Conservation (phyloP, 176 grass and related monocot genomes). For the Avena atlantica region DNA sequence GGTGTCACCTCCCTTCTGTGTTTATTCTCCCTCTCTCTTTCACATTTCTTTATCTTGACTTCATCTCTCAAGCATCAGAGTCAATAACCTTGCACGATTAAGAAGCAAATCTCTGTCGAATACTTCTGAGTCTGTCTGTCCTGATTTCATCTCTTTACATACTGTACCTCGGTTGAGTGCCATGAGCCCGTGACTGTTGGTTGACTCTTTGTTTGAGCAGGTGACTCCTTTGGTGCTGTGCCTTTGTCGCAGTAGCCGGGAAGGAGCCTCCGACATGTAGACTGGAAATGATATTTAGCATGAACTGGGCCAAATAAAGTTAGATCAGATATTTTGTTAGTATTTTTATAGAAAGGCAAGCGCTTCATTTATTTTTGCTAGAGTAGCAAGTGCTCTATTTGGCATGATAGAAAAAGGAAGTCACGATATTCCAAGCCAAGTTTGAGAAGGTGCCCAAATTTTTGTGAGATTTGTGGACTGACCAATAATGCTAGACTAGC, state of each 20-base stretch:
- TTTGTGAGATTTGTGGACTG: too few species aligned
- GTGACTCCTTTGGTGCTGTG: background rate
- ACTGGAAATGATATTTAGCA: too few species aligned
- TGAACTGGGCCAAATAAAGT: too few species aligned
- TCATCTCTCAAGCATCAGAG: background rate
- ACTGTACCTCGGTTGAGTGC: background rate
- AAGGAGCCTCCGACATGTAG: background rate
- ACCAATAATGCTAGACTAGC: too few species aligned
- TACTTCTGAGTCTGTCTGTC: background rate
- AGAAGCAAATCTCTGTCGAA: background rate
- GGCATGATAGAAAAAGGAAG: too few species aligned
- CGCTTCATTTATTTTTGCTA: too few species aligned
- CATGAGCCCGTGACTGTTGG: background rate
- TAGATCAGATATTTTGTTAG: too few species aligned
- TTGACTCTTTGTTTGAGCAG: background rate
- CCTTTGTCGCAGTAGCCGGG: background rate
- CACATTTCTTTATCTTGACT: background rate
- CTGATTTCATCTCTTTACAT: background rate
- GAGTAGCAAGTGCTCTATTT: too few species aligned
- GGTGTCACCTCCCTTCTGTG: constrained; percentile 31
- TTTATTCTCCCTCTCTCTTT: background rate
- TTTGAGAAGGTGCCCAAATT: too few species aligned
- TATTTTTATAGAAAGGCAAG: too few species aligned
- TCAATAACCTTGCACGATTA: constrained; percentile 36
- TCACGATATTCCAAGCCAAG: too few species aligned